A percentile compares a stretch with the other conserved stretches of the same genome.
Evolutionary conservation across 495 filamentous ascomycete genomes (phyloP).

Genomic region (Acidomyces sp.): DNA sequence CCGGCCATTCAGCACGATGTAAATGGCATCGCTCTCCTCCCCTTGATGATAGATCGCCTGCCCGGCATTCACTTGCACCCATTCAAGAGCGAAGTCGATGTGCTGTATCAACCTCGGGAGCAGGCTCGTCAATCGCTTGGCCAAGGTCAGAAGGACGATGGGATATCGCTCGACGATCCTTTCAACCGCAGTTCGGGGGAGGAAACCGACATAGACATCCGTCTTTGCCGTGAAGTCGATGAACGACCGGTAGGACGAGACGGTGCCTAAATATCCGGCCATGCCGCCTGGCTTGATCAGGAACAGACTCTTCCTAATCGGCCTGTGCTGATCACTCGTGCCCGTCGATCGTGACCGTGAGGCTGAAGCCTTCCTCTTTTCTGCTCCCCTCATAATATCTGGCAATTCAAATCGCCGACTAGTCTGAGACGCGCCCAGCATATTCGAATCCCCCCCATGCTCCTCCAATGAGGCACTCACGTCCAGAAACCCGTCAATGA

Average conservation of each 20-base stretch:
- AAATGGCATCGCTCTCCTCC: slow-evolving; percentile 96
- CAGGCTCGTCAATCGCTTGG: slow-evolving; percentile 79
- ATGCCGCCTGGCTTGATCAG: slow-evolving; percentile 91
- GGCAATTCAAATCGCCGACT: slow-evolving; percentile 1
- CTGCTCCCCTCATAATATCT: slow-evolving; percentile 17
- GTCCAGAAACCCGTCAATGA: slow-evolving; percentile 93
- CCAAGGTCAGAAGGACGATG: slow-evolving; percentile 85
- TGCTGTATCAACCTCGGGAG: slow-evolving; percentile 87
- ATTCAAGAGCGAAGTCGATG: slow-evolving; percentile 95
- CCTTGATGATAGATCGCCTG: slow-evolving; percentile 88
- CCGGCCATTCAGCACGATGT: slow-evolving; percentile 90
- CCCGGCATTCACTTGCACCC: slow-evolving; percentile 90
- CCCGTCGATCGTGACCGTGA: not conserved
- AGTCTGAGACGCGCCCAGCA: slow-evolving; percentile 23
- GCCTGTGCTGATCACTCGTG: slow-evolving; percentile 33
- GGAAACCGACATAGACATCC: slow-evolving; percentile 94
- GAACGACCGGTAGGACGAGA: slow-evolving; percentile 90
- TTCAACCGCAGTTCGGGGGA: slow-evolving; percentile 75
- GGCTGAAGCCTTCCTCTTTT: slow-evolving; percentile 31
- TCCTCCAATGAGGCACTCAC: slow-evolving; percentile 61
- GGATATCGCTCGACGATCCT: slow-evolving; percentile 85
- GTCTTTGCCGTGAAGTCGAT: slow-evolving; percentile 95
- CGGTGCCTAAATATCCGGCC: slow-evolving; percentile 83
- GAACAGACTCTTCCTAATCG: slow-evolving; percentile 60
- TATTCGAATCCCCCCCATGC: slow-evolving; percentile 20